Base-by-base conservation (phyloP, 2,329 filamentous ascomycete species). In the Fusarium torulosum region DNA sequence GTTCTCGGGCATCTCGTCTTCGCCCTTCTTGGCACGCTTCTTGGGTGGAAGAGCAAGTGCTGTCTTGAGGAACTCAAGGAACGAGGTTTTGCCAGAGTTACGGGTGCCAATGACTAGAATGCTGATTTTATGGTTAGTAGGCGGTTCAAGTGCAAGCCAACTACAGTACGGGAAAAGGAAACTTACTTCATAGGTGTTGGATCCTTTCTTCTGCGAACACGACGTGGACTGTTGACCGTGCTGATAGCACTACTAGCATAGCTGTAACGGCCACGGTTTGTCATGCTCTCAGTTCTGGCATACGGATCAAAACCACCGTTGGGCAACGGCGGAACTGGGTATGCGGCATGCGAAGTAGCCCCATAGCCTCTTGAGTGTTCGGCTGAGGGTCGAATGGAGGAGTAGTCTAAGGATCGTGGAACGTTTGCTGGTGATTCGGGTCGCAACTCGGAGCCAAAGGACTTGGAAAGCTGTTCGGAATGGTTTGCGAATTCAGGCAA, bases 181-280 rank as follows among this genome's bases (percentile, higher is more conserved):
- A 87, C 94, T 87, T 84, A 98, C 95, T 99, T 99, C 87, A 98
- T 97, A 1, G 96, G 94, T 13, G 95, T 97, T 10, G 96, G 96
- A 76, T 99, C 96, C 84, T 97, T 98, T 82, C 96, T 90, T 83
- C 95, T 91, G 74, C 96, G 90, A 70, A 98, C 90, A 76, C 94
- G 90, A 70, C 96, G 90, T 67, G 96, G 95, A 79, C 91, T 97
- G 83, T 97, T 97, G 82, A 97, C 89, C 62, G 93, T 91, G 83
- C 93, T 97, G 70, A 95, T 88, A 53, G 92, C 91, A 79, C 92
- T 96, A 82, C 92, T 97, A 58, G 95, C 94, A 81, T 97, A 98
- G 82, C 94, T 97, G 81, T 97, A 97, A 70, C 96, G 91, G 63
- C 95, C 94, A 72, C 96, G 93, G 80, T 98, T 91, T 72, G 95